phyloP scores from a whole-genome alignment of 2,329 filamentous ascomycete species.

The Talaromyces atroroseus region DNA sequence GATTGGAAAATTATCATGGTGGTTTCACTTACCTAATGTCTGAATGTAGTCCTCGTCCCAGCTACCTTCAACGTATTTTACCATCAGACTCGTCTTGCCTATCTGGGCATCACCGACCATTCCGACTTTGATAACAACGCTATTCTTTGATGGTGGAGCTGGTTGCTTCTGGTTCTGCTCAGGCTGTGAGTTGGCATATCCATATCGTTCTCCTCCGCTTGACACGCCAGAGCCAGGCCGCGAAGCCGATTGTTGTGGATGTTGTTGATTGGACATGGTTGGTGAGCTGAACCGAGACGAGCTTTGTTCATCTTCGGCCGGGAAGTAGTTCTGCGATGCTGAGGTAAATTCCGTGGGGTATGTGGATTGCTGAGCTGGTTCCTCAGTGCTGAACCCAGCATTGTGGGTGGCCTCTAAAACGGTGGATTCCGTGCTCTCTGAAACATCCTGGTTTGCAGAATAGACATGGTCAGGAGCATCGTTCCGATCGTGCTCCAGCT shows the following conservation, averaged over 20 bases:
- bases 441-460: neutral
- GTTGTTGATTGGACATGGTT: constrained; percentile 37
- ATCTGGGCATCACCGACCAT: constrained; percentile 99
- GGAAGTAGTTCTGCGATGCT: constrained; percentile 32
- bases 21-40: constrained; percentile 63
- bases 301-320: constrained; percentile 45
- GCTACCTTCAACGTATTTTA: constrained; percentile 98
- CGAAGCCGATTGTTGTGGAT: constrained; percentile 33
- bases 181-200: constrained; percentile 45
- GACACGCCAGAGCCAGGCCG: constrained; percentile 49
- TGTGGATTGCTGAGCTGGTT: constrained; percentile 38
- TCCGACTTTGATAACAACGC: constrained; percentile 96
- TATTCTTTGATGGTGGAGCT: constrained; percentile 44
- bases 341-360: constrained; percentile 36
- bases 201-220: constrained; percentile 39
- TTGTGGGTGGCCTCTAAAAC: constrained; percentile 18
- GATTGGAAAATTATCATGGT: neutral
- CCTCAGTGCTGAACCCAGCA: constrained; percentile 41
- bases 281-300: constrained; percentile 38
- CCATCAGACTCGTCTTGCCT: constrained; percentile 98
- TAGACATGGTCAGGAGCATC: neutral
- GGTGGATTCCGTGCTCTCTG: constrained; percentile 7
- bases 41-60: constrained; percentile 99
- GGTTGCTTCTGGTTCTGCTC: constrained; percentile 44
- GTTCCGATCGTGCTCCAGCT: neutral